These are phyloP conservation scores for Xeromyces bisporus DNA, from an alignment of 495 filamentous ascomycete species.

Conservation along the genomic window DNA sequence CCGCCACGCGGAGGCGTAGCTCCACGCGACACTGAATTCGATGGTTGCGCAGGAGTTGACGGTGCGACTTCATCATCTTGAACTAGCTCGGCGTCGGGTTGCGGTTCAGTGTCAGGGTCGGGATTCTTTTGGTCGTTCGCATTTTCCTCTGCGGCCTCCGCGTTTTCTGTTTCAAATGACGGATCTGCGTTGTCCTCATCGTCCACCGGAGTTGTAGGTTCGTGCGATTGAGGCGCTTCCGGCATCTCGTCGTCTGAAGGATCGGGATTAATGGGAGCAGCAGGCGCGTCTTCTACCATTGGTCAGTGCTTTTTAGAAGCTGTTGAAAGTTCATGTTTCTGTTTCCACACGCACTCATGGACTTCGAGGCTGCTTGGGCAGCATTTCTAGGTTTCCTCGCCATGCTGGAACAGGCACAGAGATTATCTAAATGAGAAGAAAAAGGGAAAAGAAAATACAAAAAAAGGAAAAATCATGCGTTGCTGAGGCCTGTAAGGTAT, in stretches of 20 bases:
- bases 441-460: no score
- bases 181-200: slow-evolving; percentile 14
- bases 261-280: slow-evolving; percentile 25
- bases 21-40: slow-evolving; percentile 19
- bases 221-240: slow-evolving; percentile 23
- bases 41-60: slow-evolving; percentile 23
- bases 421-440: slow-evolving; percentile 3
- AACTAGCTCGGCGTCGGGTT: slow-evolving; percentile 17
- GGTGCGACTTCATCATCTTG: slow-evolving; percentile 16
- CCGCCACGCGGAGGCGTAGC: slow-evolving; percentile 18
- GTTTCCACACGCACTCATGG: slow-evolving; percentile 19
- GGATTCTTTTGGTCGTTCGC: slow-evolving; percentile 6
- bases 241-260: slow-evolving; percentile 33
- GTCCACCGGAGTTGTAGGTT: slow-evolving; percentile 19
- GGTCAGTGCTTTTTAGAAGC: slow-evolving; percentile 1
- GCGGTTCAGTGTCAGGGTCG: slow-evolving; percentile 9
- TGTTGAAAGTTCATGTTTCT: no score
- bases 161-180: slow-evolving; percentile 16
- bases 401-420: no score
- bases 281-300: slow-evolving; percentile 26
- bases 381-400: slow-evolving; percentile 31
- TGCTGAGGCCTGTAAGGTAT: background rate
- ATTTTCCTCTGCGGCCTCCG: slow-evolving; percentile 4
- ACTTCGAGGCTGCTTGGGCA: slow-evolving; percentile 33
- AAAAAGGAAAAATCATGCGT: background rate